A percentile compares a stretch with the other conserved stretches of the same genome.
These are phyloP conservation scores for Pseudopyricularia javanii DNA, from an alignment of 2,329 filamentous ascomycete species.

Conservation along the genomic window DNA sequence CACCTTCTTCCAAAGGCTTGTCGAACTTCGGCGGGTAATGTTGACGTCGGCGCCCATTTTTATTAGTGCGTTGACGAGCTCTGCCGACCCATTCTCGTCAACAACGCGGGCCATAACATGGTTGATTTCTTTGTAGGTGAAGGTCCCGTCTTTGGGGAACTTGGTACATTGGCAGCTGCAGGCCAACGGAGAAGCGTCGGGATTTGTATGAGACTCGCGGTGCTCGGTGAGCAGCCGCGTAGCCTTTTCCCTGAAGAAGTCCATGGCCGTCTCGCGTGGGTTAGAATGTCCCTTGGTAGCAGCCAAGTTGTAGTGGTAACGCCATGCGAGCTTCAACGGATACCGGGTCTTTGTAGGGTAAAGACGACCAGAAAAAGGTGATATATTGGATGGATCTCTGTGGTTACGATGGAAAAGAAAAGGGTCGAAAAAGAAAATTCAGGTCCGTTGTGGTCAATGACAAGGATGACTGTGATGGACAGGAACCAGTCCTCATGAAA, in stretches of 20 bases:
- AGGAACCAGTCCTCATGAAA: not conserved
- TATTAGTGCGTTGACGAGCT: constrained; percentile 12
- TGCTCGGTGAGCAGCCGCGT: constrained; percentile 1
- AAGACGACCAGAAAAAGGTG: not conserved
- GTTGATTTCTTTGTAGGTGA: constrained; percentile 13
- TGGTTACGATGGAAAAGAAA: not conserved
- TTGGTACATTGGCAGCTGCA: constrained; percentile 15
- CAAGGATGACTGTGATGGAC: not conserved
- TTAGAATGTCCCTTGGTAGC: not conserved
- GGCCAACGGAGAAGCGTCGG: not conserved
- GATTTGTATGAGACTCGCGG: constrained; percentile 1
- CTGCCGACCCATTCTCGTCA: constrained; percentile 11
- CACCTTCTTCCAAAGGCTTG: constrained; percentile 11
- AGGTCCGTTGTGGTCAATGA: not conserved
- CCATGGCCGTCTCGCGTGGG: not conserved
- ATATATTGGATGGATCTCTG: not conserved
- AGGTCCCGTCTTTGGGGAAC: constrained; percentile 14
- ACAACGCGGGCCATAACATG: constrained; percentile 12
- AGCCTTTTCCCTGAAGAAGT: constrained; percentile 2
- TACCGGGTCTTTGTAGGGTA: not conserved
- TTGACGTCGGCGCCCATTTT: constrained; percentile 14
- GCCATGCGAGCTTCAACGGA: not conserved
- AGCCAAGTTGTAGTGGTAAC: not conserved
- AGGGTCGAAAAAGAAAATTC: not conserved
- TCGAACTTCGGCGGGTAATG: constrained; percentile 9